Evolutionary conservation across 768 basidiomycete species (phyloP), one percentile per base, ranked within the genome.

Genomic region (Amylocystis lapponica): DNA sequence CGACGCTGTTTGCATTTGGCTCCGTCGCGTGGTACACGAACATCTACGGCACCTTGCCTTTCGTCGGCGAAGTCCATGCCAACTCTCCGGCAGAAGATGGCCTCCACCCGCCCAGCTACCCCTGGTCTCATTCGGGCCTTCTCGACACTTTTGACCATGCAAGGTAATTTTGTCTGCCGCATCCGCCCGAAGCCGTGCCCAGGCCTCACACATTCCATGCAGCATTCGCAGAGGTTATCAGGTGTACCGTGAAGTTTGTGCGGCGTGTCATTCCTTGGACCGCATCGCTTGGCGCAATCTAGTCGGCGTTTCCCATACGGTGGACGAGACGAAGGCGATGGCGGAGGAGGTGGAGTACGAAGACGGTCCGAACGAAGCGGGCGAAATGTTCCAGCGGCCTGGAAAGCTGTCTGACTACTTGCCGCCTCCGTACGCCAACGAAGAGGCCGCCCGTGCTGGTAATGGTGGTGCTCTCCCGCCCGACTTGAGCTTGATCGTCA

Each of bases 231-330:
- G 95, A 60, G 94, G 92, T 30, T 94, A 89, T 72, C 82, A 87
- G 66, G 96, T 99, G 44, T 99, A 99, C 76, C 90, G 93, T 51
- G 95, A 99, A 69, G 96, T 99, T 44, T 99, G 96, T 63, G 90
- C 96, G 13, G 92, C 96, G 10, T 99, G 96, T 67, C 96, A 99
- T 66, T 99, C 96, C 26, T 82, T 99, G 43, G 91, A 99, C 72
- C 92, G 96, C 56, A 94, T 99, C 61, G 96, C 96, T 46, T 99
- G 96, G 96, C 90, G 96, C 63, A 99, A 98, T 72, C 74, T 99
- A 46, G 96, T 99, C 52, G 96, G 93, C 59, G 92, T 97, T 43
- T 96, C 93, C 22, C 96, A 99, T 70, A 90, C 86, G 54, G 95
- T 74, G 32, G 87, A 92, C 51, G 94, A 99, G 69, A 74, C 74